phyloP scores from a whole-genome alignment of 2,329 filamentous ascomycete genomes.

The Aspergillus piperis region DNA sequence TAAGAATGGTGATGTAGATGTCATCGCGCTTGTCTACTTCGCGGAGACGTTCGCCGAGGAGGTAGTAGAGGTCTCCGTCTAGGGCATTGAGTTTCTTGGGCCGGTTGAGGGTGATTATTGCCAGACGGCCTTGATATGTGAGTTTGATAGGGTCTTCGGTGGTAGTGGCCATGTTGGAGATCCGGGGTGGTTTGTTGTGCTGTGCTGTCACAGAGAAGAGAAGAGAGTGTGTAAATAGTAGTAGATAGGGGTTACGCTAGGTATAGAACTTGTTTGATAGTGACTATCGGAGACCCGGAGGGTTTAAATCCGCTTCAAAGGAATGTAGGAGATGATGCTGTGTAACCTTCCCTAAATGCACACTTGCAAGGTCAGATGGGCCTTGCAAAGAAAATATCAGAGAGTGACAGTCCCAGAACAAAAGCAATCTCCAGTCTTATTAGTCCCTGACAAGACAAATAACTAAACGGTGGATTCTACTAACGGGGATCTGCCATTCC shows the following conservation, averaged over 20 bases:
- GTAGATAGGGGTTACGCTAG: neutral
- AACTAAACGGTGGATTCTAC: neutral
- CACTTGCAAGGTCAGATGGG: too few relatives aligned
- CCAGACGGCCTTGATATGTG: slow-evolving; percentile 68
- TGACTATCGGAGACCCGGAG: neutral
- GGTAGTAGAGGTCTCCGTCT: slow-evolving; percentile 71
- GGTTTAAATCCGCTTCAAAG: neutral
- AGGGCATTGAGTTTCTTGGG: slow-evolving; percentile 87
- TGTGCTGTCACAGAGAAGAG: neutral
- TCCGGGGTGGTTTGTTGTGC: neutral
- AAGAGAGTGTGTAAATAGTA: neutral
- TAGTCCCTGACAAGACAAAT: neutral
- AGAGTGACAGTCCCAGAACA: too few relatives aligned
- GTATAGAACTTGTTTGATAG: neutral
- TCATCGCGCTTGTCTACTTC: slow-evolving; percentile 78
- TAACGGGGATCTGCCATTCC: neutral
- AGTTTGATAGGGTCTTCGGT: slow-evolving; percentile 56
- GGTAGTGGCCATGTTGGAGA: slow-evolving; percentile 22
- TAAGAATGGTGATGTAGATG: slow-evolving; percentile 80
- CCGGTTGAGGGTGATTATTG: slow-evolving; percentile 84
- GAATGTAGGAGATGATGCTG: neutral
- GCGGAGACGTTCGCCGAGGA: slow-evolving; percentile 69
- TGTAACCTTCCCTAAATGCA: too few relatives aligned
- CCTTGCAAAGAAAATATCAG: too few relatives aligned
- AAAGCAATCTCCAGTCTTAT: neutral